Conservation (phyloP, 148 eudicot genomes). For the Beta vulgaris region DNA sequence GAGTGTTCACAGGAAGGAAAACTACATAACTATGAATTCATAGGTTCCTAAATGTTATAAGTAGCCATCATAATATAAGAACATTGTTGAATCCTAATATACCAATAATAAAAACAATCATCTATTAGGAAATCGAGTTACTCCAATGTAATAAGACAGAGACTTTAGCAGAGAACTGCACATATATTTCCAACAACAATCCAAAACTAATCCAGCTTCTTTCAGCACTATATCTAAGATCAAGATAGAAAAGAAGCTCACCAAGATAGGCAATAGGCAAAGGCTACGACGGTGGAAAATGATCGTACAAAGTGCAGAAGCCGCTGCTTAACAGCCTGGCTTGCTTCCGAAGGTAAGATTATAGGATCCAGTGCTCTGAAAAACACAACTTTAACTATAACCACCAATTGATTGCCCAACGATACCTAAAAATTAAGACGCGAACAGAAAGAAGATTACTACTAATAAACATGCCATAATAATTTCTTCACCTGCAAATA, state of each 20-base stretch:
- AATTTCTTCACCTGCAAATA: slow-evolving; percentile 88
- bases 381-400: slow-evolving; percentile 14
- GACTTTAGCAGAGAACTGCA: no score
- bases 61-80: neutral
- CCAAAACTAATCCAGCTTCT: slow-evolving; percentile 1
- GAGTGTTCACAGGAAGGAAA: neutral
- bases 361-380: slow-evolving; percentile 82
- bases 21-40: neutral
- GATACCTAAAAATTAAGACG: neutral
- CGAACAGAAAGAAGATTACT: neutral
- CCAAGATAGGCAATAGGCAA: slow-evolving; percentile 86
- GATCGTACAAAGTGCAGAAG: slow-evolving; percentile 77
- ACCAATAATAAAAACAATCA: slow-evolving; percentile 1
- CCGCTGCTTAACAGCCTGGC: slow-evolving; percentile 80
- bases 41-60: no score
- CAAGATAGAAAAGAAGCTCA: slow-evolving; percentile 24
- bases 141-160: neutral
- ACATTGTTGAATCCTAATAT: neutral
- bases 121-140: neutral
- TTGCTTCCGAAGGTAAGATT: slow-evolving; percentile 69
- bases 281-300: slow-evolving; percentile 81
- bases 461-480: neutral
- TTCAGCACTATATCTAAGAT: neutral
- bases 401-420: neutral
- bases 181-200: neutral